These are phyloP conservation scores for Tylopilus vinaceipallidus DNA, from an alignment of 768 basidiomycete species.

Conservation along the genomic window DNA sequence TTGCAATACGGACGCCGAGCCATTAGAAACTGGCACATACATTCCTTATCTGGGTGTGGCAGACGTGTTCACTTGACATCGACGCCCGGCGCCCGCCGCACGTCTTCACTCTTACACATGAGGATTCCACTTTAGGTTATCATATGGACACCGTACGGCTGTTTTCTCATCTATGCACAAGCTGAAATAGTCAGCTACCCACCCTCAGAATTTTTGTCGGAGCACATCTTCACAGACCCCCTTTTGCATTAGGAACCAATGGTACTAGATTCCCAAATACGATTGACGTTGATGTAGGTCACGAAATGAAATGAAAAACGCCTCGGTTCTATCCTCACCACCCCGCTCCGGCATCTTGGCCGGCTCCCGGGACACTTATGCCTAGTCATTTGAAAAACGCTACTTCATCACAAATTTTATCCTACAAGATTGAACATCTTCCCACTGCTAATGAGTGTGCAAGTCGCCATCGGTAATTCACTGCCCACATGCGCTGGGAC, in stretches of 20 bases:
- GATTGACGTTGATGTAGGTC: background rate
- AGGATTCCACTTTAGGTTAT: background rate
- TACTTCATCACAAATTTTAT: background rate
- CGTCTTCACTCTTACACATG: background rate
- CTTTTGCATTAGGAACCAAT: background rate
- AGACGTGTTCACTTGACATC: background rate
- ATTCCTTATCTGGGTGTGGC: background rate
- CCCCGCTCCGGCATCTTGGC: background rate
- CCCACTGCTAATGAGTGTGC: no score
- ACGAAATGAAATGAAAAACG: background rate
- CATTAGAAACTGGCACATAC: conserved; percentile 4
- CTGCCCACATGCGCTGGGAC: no score
- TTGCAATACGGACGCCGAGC: conserved; percentile 23
- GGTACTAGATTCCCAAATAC: background rate
- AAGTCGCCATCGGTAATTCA: no score
- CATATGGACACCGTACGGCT: background rate
- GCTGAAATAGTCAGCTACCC: background rate
- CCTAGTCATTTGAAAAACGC: background rate
- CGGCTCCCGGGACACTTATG: background rate
- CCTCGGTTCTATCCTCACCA: background rate
- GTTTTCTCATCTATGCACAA: background rate
- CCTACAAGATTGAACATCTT: background rate
- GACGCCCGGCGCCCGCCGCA: background rate
- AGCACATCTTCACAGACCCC: background rate
- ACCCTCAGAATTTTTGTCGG: background rate